A percentile compares a stretch with the other conserved stretches of the same genome.
These are phyloP conservation scores for Parastagonospora avenae DNA, from an alignment of 2,329 filamentous ascomycete genomes.

Conservation along the genomic window DNA sequence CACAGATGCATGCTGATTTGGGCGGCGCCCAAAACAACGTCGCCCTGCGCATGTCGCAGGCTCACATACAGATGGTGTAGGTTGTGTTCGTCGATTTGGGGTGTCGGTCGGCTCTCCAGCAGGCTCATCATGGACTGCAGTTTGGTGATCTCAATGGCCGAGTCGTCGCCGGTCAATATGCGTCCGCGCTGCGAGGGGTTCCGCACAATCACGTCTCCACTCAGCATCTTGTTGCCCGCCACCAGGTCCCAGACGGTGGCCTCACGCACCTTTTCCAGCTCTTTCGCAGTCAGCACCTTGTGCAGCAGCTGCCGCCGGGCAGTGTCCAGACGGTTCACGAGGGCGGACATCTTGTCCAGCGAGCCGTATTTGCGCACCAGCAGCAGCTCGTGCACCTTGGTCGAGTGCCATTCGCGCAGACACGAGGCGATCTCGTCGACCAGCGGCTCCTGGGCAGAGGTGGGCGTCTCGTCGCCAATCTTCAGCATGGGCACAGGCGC, in stretches of 20 bases:
- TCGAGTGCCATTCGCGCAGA: conserved; percentile 96
- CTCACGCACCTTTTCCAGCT: conserved; percentile 80
- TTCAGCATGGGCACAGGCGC: conserved; percentile 97
- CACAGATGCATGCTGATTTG: conserved; percentile 77
- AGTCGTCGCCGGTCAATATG: conserved; percentile 89
- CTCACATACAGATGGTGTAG: conserved; percentile 84
- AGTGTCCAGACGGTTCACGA: conserved; percentile 83
- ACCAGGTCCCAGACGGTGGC: conserved; percentile 96
- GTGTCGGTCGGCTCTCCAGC: conserved; percentile 78
- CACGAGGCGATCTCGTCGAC: conserved; percentile 98
- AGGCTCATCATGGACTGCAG: conserved; percentile 96
- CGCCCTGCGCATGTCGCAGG: conserved; percentile 79
- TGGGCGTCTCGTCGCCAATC: conserved; percentile 95
- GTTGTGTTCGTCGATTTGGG: conserved; percentile 69
- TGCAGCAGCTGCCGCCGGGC: conserved; percentile 89
- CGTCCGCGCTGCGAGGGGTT: conserved; percentile 83
- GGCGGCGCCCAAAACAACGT: conserved; percentile 74
- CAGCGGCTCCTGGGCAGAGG: conserved; percentile 83
- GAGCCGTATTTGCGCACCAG: conserved; percentile 80
- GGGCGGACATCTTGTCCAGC: conserved; percentile 78
- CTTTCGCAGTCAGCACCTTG: conserved; percentile 86
- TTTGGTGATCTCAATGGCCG: conserved; percentile 86
- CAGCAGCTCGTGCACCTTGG: conserved; percentile 89
- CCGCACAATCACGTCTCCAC: conserved; percentile 91
- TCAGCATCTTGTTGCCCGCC: conserved; percentile 90